These are phyloP conservation scores for Boletellus dicymbophilus DNA, from an alignment of 1,284 basidiomycete genomes.

Conservation along the genomic window DNA sequence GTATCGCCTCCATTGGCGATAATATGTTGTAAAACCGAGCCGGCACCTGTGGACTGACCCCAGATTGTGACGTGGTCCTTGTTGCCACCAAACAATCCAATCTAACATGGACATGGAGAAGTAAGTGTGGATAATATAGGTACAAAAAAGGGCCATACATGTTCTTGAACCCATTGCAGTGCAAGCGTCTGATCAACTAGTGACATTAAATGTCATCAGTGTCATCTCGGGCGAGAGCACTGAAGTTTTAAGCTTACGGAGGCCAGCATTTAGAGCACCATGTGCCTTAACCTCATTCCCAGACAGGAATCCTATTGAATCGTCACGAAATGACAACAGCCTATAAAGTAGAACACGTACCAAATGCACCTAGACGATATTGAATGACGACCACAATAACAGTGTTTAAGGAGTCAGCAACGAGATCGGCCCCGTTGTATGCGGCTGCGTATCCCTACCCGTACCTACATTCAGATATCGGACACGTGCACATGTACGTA, in stretches of 20 bases:
- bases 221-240: background rate
- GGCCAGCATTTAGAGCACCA: constrained; percentile 33
- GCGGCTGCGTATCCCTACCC: constrained; percentile 4
- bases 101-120: constrained; percentile 17
- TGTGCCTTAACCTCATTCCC: constrained; percentile 26
- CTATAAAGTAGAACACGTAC: constrained; percentile 22
- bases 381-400: constrained; percentile 41
- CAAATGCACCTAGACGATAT: constrained; percentile 45
- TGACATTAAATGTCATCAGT: background rate
- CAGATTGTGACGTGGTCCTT: constrained; percentile 30
- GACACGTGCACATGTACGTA: background rate
- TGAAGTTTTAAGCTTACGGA: constrained; percentile 29
- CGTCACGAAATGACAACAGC: background rate
- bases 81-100: constrained; percentile 30
- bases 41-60: constrained; percentile 25
- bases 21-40: constrained; percentile 22
- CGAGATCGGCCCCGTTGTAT: constrained; percentile 18
- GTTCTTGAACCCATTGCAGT: constrained; percentile 32
- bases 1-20: constrained; percentile 13
- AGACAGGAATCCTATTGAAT: constrained; percentile 28
- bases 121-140: background rate
- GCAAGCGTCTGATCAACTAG: constrained; percentile 33
- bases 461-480: constrained; percentile 6
- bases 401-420: constrained; percentile 23
- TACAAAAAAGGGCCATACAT: constrained; percentile 14